These are phyloP conservation scores for Dactylellina parvicollis DNA, from an alignment of 2,329 filamentous ascomycete species.

Conservation along the genomic window DNA sequence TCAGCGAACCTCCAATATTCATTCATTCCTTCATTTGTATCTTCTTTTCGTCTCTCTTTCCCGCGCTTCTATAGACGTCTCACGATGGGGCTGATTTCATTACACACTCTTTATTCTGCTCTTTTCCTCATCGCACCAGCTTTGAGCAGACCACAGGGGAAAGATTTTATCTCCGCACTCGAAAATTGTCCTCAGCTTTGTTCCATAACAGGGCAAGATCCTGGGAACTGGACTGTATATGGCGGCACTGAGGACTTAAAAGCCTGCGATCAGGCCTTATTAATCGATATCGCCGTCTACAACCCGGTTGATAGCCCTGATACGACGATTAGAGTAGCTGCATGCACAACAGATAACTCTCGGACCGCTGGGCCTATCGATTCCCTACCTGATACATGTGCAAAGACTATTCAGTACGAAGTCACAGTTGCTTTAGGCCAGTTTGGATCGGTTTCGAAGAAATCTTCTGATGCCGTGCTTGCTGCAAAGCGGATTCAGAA, in stretches of 20 bases:
- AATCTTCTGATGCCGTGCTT: neutral
- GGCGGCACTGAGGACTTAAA: constrained; percentile 39
- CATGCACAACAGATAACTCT: constrained; percentile 16
- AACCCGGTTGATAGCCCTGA: constrained; percentile 42
- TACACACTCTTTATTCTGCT: too few relatives aligned
- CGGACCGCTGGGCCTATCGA: constrained; percentile 7
- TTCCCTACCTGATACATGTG: neutral
- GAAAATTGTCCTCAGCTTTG: constrained; percentile 37
- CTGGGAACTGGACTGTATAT: constrained; percentile 53
- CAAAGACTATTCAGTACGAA: constrained; percentile 6
- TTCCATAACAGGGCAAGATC: constrained; percentile 21
- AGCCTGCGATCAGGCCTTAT: constrained; percentile 40
- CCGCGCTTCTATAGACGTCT: too few relatives aligned
- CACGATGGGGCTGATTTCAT: too few relatives aligned
- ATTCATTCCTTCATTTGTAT: too few relatives aligned
- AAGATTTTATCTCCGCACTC: constrained; percentile 33
- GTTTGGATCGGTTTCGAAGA: neutral
- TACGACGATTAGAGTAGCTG: constrained; percentile 41
- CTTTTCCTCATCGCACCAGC: too few relatives aligned
- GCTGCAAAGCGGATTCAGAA: constrained; percentile 17
- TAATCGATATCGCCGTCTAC: constrained; percentile 54
- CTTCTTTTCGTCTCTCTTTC: too few relatives aligned
- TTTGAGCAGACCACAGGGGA: too few relatives aligned
- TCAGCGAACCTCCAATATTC: too few relatives aligned
- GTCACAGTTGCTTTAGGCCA: neutral